Percentiles rank a stretch among this genome's conserved stretches.
Conservation (phyloP, 106 monocot genomes). For the Posidonia australis region DNA sequence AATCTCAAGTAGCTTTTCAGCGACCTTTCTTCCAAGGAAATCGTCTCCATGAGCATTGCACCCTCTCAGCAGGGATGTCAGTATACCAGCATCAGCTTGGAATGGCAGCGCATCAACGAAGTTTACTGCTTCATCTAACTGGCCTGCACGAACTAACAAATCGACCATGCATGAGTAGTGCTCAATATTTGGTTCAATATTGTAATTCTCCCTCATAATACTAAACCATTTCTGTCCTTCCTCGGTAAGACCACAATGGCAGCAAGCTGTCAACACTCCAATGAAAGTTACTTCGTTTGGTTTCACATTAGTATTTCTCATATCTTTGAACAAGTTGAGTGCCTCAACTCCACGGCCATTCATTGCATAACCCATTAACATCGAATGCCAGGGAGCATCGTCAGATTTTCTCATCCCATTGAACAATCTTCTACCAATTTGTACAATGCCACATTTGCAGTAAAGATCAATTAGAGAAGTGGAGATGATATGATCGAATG, state of each 20-base stretch:
- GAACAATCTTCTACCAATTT: conserved; percentile 35
- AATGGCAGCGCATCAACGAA: conserved; percentile 51
- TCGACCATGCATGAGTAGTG: conserved; percentile 61
- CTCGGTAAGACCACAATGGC: conserved; percentile 59
- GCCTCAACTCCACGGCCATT: conserved; percentile 56
- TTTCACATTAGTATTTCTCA: conserved; percentile 25
- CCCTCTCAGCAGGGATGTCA: conserved; percentile 55
- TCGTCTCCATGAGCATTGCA: conserved; percentile 46
- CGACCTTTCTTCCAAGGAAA: conserved; percentile 2
- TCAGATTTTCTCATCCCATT: conserved; percentile 29
- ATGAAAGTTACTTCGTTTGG: conserved; percentile 58
- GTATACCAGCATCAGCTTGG: conserved; percentile 41
- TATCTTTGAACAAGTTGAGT: conserved; percentile 31
- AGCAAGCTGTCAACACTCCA: conserved; percentile 51
- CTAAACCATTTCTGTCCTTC: conserved; percentile 54
- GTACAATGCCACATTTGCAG: conserved; percentile 57
- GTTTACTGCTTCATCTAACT: conserved; percentile 35
- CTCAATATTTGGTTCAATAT: conserved; percentile 40
- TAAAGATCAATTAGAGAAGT: conserved; percentile 72
- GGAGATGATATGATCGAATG: conserved; percentile 30
- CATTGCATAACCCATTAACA: conserved; percentile 67
- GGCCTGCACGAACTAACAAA: conserved; percentile 55
- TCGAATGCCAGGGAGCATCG: conserved; percentile 63
- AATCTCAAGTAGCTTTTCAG: conserved; percentile 12
- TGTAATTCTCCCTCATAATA: conserved; percentile 36